These are phyloP conservation scores for Boletus sp. DNA, from an alignment of 768 basidiomycete genomes.

Conservation along the genomic window DNA sequence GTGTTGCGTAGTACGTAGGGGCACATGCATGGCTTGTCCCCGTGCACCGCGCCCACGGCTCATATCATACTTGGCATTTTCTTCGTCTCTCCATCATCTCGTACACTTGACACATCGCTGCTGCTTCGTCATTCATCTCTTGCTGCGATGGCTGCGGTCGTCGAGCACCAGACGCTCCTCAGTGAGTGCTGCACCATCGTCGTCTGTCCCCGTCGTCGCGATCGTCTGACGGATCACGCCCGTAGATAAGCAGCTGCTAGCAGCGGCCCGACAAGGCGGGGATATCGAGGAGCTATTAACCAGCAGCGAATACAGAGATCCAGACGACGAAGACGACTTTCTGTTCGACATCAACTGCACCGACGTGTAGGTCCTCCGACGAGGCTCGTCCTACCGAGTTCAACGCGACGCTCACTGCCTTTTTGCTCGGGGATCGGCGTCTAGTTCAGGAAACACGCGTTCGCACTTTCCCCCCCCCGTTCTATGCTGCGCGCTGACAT, in stretches of 20 bases:
- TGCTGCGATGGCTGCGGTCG: slow-evolving; percentile 13
- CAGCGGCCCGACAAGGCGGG: slow-evolving; percentile 23
- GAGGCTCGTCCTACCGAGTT: no score
- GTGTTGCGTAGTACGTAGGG: background rate
- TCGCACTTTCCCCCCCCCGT: slow-evolving; percentile 5
- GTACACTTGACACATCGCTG: background rate
- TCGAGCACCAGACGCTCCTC: slow-evolving; percentile 16
- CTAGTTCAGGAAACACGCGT: slow-evolving; percentile 31
- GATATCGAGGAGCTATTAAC: slow-evolving; percentile 26
- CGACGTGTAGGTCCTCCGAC: slow-evolving; percentile 27
- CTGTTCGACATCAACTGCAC: slow-evolving; percentile 32
- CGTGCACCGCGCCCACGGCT: background rate
- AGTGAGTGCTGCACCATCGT: slow-evolving; percentile 10
- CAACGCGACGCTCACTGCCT: slow-evolving; percentile 1
- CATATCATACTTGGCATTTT: background rate
- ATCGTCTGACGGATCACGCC: background rate
- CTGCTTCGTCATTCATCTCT: background rate
- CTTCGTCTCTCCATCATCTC: background rate
- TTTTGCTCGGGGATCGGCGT: background rate
- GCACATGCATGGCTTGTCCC: background rate
- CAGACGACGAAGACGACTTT: slow-evolving; percentile 12
- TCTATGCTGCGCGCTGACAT: slow-evolving; percentile 11
- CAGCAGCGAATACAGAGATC: slow-evolving; percentile 19
- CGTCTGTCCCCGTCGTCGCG: background rate
- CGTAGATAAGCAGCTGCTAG: slow-evolving; percentile 25